phyloP scores from a whole-genome alignment of 441 rosid genomes.

The Erodium chrysanthum region DNA sequence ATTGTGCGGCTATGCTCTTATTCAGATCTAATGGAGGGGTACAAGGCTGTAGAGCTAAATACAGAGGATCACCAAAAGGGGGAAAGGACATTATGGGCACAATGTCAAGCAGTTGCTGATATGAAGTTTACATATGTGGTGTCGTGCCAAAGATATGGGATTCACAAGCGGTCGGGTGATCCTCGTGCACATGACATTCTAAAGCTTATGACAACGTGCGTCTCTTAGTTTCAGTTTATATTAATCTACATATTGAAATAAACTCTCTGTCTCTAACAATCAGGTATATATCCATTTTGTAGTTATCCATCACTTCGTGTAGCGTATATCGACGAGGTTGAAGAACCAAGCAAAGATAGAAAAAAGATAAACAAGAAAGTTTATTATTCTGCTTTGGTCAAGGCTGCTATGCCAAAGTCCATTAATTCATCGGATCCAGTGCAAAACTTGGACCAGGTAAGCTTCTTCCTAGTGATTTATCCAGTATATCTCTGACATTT shows the following conservation, averaged over 20 bases:
- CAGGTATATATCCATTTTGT: constrained; percentile 18
- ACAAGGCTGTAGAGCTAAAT: constrained; percentile 75
- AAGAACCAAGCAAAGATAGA: constrained; percentile 69
- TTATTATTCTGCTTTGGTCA: constrained; percentile 81
- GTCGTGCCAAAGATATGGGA: constrained; percentile 94
- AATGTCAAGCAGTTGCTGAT: too few relatives aligned
- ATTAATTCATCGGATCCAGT: constrained; percentile 66
- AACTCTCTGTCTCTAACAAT: constrained; percentile 11
- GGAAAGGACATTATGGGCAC: constrained; percentile 72
- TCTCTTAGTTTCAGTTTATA: constrained; percentile 6
- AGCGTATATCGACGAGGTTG: constrained; percentile 64
- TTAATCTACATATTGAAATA: constrained; percentile 7
- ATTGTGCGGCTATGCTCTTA: constrained; percentile 14
- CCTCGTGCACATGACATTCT: constrained; percentile 80
- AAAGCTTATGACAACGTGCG: constrained; percentile 81
- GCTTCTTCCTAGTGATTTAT: neutral
- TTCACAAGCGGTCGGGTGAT: constrained; percentile 79
- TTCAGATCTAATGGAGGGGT: constrained; percentile 93
- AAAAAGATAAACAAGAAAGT: constrained; percentile 55
- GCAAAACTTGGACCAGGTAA: constrained; percentile 90
- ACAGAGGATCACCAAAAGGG: constrained; percentile 59
- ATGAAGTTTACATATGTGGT: constrained; percentile 31
- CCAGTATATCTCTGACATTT: neutral
- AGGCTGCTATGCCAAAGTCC: constrained; percentile 74
- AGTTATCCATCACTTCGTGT: constrained; percentile 57